Base-by-base conservation (phyloP, 495 filamentous ascomycete genomes). In the Daldinia decipiens region DNA sequence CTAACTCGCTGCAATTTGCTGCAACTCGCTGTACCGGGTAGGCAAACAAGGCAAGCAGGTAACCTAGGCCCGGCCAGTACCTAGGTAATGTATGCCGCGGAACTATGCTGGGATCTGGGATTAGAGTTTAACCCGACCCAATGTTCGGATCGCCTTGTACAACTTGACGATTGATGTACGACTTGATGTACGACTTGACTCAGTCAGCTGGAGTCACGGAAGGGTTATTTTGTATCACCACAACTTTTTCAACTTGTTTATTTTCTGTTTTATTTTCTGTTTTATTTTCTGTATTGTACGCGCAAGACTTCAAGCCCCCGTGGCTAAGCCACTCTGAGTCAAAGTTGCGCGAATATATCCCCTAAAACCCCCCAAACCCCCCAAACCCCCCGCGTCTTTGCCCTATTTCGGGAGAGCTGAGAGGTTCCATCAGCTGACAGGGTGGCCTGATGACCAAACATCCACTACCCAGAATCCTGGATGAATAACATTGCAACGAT, bases 401-500 rank as follows among this genome's bases (percentile, higher is more conserved):
- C 40, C 58, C 56, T 59, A 26, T 53, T 31, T 56, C 7, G 29
- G 55, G 45, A 40, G 24, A 72, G 64, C 59, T 68, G 64, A 68
- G 59, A 13, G 38, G 31, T 56, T 19, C 45, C 58, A 65, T 64
- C 70, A 53, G 64, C 59, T 72, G 69, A 72, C 70, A 65, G 65
- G 64, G 70, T 68, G 65, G 64, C 55, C 38, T 68, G 65, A 65
- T 73, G 65, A 65, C 61, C 36, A 9, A 21, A 21, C 59, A 62
- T 36, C 36, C 45, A 45, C 50, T 55, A 26, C 24, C 53, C 31
- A 17, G 51, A 58, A 65, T 67, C 12, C 27, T 53, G 34, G 24
- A 31, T 57, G 56, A 39, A 7, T 27, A 27, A 47, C 17, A 34
- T 38, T 58, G 13, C 4, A 38, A 26, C 29, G 53, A 45, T 66